A percentile compares a stretch with the other conserved stretches of the same genome.
These are phyloP conservation scores for Dichomitus squalens DNA, from an alignment of 1,284 basidiomycete genomes.

Conservation along the genomic window DNA sequence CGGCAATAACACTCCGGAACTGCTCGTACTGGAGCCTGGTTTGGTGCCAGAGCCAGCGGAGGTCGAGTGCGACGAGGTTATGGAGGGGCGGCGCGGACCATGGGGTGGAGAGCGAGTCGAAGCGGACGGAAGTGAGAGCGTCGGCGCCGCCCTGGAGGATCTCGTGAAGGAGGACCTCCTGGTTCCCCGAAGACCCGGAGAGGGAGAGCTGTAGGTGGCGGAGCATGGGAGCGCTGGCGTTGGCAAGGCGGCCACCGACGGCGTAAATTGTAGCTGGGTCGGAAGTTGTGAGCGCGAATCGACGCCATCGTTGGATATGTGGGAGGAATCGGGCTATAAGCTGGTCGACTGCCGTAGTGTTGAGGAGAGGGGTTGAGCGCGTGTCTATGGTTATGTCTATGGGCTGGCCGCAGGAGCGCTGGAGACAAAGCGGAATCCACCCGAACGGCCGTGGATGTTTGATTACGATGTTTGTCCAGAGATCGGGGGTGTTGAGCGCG, in stretches of 20 bases:
- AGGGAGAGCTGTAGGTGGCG: slow-evolving; percentile 29
- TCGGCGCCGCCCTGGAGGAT: slow-evolving; percentile 28
- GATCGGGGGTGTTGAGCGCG: slow-evolving; percentile 26
- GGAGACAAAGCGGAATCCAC: slow-evolving; percentile 26
- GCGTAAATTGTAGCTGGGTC: slow-evolving; percentile 23
- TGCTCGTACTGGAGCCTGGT: slow-evolving; percentile 28
- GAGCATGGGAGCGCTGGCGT: slow-evolving; percentile 23
- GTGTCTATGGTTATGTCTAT: slow-evolving; percentile 32
- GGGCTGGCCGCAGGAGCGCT: slow-evolving; percentile 20
- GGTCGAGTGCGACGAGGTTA: slow-evolving; percentile 27
- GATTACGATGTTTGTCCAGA: slow-evolving; percentile 33
- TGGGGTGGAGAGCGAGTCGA: slow-evolving; percentile 28
- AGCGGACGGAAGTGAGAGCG: slow-evolving; percentile 26
- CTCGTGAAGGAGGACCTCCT: slow-evolving; percentile 24
- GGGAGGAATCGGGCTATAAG: slow-evolving; percentile 20
- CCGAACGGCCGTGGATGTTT: slow-evolving; percentile 21
- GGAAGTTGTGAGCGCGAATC: slow-evolving; percentile 26
- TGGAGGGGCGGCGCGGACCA: slow-evolving; percentile 23
- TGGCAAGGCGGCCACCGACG: slow-evolving; percentile 22
- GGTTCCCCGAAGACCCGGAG: slow-evolving; percentile 27
- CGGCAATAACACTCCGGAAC: slow-evolving; percentile 26
- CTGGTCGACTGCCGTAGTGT: slow-evolving; percentile 17
- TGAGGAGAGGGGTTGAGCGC: slow-evolving; percentile 19
- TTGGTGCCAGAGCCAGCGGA: slow-evolving; percentile 32
- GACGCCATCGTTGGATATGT: slow-evolving; percentile 27